A percentile compares a stretch with the other conserved stretches of the same genome.
Evolutionary conservation across 495 filamentous ascomycete genomes (phyloP).

Genomic region (Aspergillus steynii): DNA sequence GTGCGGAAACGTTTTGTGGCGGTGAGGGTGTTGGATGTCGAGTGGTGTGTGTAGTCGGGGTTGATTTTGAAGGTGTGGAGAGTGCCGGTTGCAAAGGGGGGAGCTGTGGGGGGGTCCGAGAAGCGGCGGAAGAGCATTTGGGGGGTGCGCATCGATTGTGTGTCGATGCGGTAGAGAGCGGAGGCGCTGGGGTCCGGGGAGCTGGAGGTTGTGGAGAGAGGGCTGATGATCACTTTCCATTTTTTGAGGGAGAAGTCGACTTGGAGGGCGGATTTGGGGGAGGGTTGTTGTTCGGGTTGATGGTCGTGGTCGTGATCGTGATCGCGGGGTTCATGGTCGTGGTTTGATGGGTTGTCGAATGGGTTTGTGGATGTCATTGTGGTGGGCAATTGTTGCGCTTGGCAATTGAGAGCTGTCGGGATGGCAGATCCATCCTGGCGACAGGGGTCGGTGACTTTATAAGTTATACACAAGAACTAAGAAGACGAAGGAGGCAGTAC

Average conservation of each 20-base stretch:
- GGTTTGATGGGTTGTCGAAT: background rate
- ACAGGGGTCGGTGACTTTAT: no score
- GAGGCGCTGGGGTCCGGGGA: conserved; percentile 20
- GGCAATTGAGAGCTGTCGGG: background rate
- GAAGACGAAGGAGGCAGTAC: background rate
- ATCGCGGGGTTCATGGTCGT: no score
- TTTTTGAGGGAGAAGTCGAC: conserved; percentile 32
- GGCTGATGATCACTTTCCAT: conserved; percentile 23
- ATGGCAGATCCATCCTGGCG: background rate
- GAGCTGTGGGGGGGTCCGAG: conserved; percentile 12
- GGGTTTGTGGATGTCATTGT: background rate
- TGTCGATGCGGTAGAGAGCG: background rate
- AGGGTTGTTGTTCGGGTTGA: background rate
- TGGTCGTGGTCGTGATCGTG: background rate
- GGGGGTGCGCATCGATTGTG: no score
- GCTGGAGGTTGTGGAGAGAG: conserved; percentile 19
- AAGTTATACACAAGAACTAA: no score
- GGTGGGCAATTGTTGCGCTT: background rate
- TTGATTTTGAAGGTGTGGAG: conserved; percentile 31
- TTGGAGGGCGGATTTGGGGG: conserved; percentile 11
- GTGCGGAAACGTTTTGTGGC: conserved; percentile 34
- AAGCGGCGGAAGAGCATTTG: conserved; percentile 9
- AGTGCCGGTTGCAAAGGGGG: conserved; percentile 26
- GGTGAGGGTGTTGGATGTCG: conserved; percentile 23
- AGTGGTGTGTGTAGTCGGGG: conserved; percentile 28